phyloP scores from a whole-genome alignment of 257 asterid species.

The Sherardia arvensis region DNA sequence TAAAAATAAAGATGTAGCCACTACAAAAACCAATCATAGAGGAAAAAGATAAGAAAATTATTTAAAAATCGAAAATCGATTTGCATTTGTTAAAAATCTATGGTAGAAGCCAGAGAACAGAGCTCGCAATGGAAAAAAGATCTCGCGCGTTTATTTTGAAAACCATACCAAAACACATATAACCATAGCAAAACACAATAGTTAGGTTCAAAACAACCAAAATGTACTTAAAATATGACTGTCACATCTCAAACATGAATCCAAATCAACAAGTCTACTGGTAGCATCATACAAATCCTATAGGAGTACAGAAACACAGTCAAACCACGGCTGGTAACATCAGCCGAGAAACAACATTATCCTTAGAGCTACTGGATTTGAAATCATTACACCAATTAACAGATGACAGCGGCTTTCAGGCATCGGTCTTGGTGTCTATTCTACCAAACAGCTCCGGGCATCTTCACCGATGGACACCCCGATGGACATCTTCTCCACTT shows the following conservation, averaged over 20 bases:
- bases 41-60: too few species aligned
- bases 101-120: too few species aligned
- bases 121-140: too few species aligned
- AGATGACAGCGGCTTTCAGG: constrained; percentile 69
- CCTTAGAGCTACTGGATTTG: constrained; percentile 10
- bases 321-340: neutral
- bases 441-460: constrained; percentile 90
- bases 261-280: neutral
- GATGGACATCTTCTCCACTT: constrained; percentile 71
- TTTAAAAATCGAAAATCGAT: too few species aligned
- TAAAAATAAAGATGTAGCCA: too few species aligned
- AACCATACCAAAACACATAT: too few species aligned
- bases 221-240: neutral
- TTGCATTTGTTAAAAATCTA: too few species aligned
- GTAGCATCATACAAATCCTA: neutral
- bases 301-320: neutral
- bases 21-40: too few species aligned
- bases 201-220: neutral
- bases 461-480: constrained; percentile 76
- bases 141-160: too few species aligned
- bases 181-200: neutral
- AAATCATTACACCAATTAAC: constrained; percentile 54
- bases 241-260: neutral
- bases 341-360: neutral
- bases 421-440: constrained; percentile 52